Evolutionary conservation across 2,329 filamentous ascomycete genomes (phyloP), one percentile per base, ranked within the genome.

Genomic region (Bipolaris sorokiniana): DNA sequence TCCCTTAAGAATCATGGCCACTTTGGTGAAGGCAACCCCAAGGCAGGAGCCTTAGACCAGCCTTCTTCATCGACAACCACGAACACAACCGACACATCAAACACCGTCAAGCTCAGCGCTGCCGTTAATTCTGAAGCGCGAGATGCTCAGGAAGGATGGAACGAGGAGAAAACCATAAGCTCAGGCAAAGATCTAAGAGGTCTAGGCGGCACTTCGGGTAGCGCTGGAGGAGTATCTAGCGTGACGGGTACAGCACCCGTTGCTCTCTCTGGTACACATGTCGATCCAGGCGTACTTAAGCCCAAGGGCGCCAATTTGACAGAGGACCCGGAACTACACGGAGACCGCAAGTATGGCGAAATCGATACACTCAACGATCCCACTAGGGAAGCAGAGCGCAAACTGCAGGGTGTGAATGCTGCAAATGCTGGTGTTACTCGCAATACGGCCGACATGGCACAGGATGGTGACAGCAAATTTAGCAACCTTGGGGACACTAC

Each of bases 1-100:
- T 95, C 90, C 0, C 77, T 86, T 57, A 78, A 81, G 45, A 65
- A 79, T 20, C 82, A 82, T 55, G 90, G 89, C 62, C 78, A 75
- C 11, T 91, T 90, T 67, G 78, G 83, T 38, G 74, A 82, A 26
- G 75, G 82, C 54, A 90, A 91, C 76, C 79, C 81, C 22, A 79
- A 83, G 59, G 80, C 82, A 16, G 79, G 81, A 38, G 80, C 80
- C 5, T 78, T 79, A 31, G 72, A 76, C 13, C 83, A 86, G 48
- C 77, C 79, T 7, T 83, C 83, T 40, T 64, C 67, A n/a, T 80
- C 81, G 45, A 85, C 81, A 33, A 88, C 82, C 18, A 79, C 84
- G 49, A 83, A 82, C 73, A 88, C 78, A 63, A 84, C 80, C 56
- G 79, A 86, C 74, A 84, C 80, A 2, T 84, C 82, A 5, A 79